Conservation (phyloP, 2,329 filamentous ascomycete genomes). For the Fusarium sp. region DNA sequence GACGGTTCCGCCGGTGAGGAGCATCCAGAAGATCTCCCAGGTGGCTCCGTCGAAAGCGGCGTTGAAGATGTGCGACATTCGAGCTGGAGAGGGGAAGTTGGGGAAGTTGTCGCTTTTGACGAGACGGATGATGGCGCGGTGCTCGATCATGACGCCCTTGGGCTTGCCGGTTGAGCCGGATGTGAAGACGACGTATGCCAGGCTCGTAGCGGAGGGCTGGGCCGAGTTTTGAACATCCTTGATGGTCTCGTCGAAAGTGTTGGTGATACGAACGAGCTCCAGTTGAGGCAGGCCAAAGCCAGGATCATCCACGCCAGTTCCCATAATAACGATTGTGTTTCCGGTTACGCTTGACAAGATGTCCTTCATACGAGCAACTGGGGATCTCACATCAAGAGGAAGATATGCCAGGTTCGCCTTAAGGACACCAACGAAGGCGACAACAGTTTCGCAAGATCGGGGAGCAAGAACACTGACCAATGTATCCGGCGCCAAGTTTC, state of each 20-base stretch:
- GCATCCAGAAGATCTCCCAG: slow-evolving; percentile 34
- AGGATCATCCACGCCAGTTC: neutral
- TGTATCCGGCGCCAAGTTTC: slow-evolving; percentile 18
- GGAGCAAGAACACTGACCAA: slow-evolving; percentile 37
- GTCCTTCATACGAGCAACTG: slow-evolving; percentile 20
- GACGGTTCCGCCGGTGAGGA: slow-evolving; percentile 39
- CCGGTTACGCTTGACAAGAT: slow-evolving; percentile 22
- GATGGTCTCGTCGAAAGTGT: neutral
- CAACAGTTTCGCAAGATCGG: slow-evolving; percentile 44
- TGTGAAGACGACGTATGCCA: slow-evolving; percentile 60
- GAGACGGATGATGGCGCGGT: slow-evolving; percentile 32
- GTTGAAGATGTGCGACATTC: slow-evolving; percentile 35
- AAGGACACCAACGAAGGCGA: slow-evolving; percentile 42
- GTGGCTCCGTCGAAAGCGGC: slow-evolving; percentile 39
- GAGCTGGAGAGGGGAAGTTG: neutral
- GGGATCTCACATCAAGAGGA: slow-evolving; percentile 38
- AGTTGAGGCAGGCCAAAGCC: neutral
- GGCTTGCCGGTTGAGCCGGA: slow-evolving; percentile 64
- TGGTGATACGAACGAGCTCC: neutral
- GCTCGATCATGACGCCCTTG: slow-evolving; percentile 60
- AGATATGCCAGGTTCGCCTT: slow-evolving; percentile 47
- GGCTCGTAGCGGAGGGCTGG: slow-evolving; percentile 6
- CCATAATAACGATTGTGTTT: slow-evolving; percentile 23
- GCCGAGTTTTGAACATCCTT: too few relatives aligned
- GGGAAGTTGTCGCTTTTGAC: slow-evolving; percentile 20